A percentile compares a stretch with the other conserved stretches of the same genome.
phyloP scores from a whole-genome alignment of 129 eudicot genomes.

The Apium graveolens region DNA sequence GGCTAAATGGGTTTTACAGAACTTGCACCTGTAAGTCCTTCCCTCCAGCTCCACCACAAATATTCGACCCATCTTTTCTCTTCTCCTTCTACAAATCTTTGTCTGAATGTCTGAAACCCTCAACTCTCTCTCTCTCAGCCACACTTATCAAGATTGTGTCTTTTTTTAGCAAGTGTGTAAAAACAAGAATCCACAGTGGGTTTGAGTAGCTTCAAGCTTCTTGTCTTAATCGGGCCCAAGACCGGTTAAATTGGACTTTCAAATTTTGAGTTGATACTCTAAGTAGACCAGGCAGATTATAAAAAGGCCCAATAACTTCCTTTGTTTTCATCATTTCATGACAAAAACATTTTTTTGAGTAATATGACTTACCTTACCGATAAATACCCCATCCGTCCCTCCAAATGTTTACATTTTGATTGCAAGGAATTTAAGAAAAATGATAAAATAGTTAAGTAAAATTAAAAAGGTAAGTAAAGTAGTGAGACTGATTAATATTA shows the following conservation, averaged over 20 bases:
- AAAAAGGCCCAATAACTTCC: not conserved
- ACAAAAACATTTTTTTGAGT: too few species aligned
- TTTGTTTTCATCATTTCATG: too few species aligned
- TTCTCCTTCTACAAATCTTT: not conserved
- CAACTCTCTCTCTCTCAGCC: not conserved
- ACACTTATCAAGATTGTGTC: not conserved
- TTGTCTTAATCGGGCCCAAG: not conserved
- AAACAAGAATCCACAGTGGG: not conserved
- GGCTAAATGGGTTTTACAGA: conserved; percentile 65
- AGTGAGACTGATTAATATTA: too few species aligned
- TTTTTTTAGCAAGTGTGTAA: not conserved
- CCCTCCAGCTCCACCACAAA: conserved; percentile 79
- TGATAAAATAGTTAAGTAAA: too few species aligned
- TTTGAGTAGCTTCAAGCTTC: not conserved
- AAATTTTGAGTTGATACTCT: not conserved
- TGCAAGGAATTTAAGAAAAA: too few species aligned
- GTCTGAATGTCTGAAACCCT: not conserved
- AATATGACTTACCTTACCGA: too few species aligned
- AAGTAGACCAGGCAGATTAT: too few species aligned
- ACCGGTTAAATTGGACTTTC: not conserved
- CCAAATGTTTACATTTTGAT: too few species aligned
- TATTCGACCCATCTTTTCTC: conserved; percentile 55
- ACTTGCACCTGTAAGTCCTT: conserved; percentile 69
- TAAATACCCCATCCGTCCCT: too few species aligned
- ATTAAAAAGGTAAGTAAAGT: too few species aligned